These are phyloP conservation scores for Aspergillus brasiliensis DNA, from an alignment of 2,329 filamentous ascomycete species.

Conservation along the genomic window DNA sequence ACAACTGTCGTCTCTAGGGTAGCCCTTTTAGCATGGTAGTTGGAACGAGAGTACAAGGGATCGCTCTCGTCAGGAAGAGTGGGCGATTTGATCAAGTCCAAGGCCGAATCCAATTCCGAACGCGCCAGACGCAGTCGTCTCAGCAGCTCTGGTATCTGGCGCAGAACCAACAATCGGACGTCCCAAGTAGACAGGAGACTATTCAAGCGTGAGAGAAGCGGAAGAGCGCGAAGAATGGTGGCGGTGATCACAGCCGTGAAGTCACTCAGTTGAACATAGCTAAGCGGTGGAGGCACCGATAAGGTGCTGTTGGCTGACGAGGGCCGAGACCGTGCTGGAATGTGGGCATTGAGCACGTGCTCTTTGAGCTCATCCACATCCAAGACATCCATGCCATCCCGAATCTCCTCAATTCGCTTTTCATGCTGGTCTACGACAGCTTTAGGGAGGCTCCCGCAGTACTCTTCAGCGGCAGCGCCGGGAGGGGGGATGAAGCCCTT, in stretches of 20 bases:
- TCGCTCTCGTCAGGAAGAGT: constrained; percentile 30
- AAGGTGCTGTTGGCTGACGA: constrained; percentile 47
- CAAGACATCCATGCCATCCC: constrained; percentile 46
- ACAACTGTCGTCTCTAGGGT: constrained; percentile 70
- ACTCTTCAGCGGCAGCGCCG: constrained; percentile 40
- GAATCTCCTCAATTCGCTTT: constrained; percentile 72
- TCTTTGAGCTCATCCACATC: constrained; percentile 77
- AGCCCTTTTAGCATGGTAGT: constrained; percentile 49
- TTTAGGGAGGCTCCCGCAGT: constrained; percentile 71
- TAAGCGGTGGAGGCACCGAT: constrained; percentile 44
- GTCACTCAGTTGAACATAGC: constrained; percentile 78
- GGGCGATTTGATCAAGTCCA: constrained; percentile 30
- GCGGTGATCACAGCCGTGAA: constrained; percentile 87
- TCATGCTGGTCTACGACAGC: constrained; percentile 70
- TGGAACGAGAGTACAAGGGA: constrained; percentile 33
- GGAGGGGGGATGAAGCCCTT: constrained; percentile 45
- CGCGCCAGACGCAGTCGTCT: constrained; percentile 57
- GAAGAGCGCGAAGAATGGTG: constrained; percentile 85
- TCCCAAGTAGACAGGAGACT: constrained; percentile 77
- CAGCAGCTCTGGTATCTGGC: constrained; percentile 70
- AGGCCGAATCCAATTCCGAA: constrained; percentile 36
- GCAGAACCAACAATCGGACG: constrained; percentile 72
- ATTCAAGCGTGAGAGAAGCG: constrained; percentile 73
- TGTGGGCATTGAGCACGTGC: constrained; percentile 80
- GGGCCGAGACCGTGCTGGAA: constrained; percentile 62